Base-by-base conservation (phyloP, 306 rosid species). In the Medicago lupulina region DNA sequence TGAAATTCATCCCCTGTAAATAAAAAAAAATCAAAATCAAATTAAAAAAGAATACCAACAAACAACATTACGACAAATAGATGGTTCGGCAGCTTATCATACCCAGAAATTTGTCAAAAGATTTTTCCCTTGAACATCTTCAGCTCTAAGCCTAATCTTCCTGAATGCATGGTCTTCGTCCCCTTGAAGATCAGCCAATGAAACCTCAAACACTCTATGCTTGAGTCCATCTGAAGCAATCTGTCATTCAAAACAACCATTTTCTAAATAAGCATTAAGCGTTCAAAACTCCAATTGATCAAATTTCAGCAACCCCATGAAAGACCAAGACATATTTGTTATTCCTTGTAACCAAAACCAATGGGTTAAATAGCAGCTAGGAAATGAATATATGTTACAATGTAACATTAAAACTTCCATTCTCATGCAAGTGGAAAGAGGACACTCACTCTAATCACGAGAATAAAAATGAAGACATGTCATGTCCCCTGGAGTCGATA, bases 191-290 rank as follows among this genome's bases (percentile, higher is more conserved):
- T 95, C 99, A 72, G 99, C 99, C 80, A 95, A 63, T 2, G 99
- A 92, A 71, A 91, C 25, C 91, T 92, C 99, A 67, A 95, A 95
- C 21, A 95, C 99, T 67, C 99, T 76, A 62, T 95, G 99, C 38
- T 95, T 95, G 66, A 95, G 97, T 46, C 99, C 99, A 78, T 95
- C 97, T 0, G 99, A 92, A 25, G 99, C 99, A 76, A 95, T 95
- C 99, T 95, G 87, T 70, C 5, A 68, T 55, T 12, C 15, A 25
- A 57, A 71, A 66, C 66, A 71, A 50, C 7, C 39, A 79, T 8
- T 2, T 4, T 16, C 66, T 1, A 74, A 3, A 28, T 28, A 28
- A 28, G 63, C 12, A 83, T n/a, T n/a, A n/a, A n/a, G n/a, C n/a
- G n/a, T 7, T 0, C 34, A 34, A 36, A 55, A 74, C 36, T 15